phyloP scores from a whole-genome alignment of 2,329 filamentous ascomycete genomes.

The Bipolaris bicolor region DNA sequence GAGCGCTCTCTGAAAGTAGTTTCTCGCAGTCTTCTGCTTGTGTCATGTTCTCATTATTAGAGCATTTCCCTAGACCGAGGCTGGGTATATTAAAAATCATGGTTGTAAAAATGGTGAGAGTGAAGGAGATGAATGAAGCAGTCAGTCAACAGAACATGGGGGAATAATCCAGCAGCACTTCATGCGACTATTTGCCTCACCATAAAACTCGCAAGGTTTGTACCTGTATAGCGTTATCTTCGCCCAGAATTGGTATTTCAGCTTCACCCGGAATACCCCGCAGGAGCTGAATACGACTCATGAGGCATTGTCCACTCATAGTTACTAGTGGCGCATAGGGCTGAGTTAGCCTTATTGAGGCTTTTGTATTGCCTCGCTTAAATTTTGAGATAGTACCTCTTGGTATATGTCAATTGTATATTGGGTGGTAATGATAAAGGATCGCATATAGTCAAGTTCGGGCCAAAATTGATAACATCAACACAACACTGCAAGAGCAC shows the following conservation, averaged over 20 bases:
- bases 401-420: no score
- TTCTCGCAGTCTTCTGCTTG: constrained; percentile 2
- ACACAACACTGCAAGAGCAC: not conserved
- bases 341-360: constrained; percentile 16
- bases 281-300: constrained; percentile 23
- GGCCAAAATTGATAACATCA: not conserved
- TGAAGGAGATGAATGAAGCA: not conserved
- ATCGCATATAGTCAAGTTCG: not conserved
- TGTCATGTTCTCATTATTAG: not conserved
- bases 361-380: constrained; percentile 8
- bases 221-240: no score
- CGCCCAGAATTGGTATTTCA: not conserved
- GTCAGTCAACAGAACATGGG: not conserved
- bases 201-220: no score
- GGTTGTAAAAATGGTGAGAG: not conserved
- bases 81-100: not conserved
- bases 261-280: constrained; percentile 16
- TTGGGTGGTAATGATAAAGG: not conserved
- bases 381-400: not conserved
- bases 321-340: constrained; percentile 26
- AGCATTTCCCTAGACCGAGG: not conserved
- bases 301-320: constrained; percentile 16
- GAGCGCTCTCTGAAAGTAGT: not conserved
- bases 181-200: not conserved
- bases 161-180: not conserved